A percentile compares a stretch with the other conserved stretches of the same genome.
These are phyloP conservation scores for Microstegium vimineum DNA, from an alignment of 176 grass and related monocot genomes.

Conservation along the genomic window DNA sequence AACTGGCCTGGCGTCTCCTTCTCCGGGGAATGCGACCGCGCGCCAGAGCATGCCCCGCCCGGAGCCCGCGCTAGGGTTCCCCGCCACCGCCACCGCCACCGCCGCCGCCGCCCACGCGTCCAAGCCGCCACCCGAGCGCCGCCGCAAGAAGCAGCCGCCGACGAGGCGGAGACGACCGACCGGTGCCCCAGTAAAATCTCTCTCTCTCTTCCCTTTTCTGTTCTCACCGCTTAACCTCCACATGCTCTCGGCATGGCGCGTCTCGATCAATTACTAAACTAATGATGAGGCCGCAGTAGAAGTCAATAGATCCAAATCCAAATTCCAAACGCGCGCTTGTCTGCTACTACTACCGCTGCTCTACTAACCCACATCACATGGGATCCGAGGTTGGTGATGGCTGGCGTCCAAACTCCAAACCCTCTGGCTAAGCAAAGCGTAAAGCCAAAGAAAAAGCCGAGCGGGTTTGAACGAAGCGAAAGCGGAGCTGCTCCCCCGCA, in stretches of 20 bases:
- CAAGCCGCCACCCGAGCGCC: conserved; percentile 8
- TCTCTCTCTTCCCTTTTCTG: too few species aligned
- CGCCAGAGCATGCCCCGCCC: conserved; percentile 46
- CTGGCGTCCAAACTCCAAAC: neutral
- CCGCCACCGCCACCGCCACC: neutral
- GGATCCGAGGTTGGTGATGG: conserved; percentile 25
- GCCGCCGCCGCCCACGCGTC: neutral
- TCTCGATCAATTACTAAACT: conserved; percentile 11
- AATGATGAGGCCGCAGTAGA: neutral
- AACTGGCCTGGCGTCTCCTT: neutral
- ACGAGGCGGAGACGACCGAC: conserved; percentile 26
- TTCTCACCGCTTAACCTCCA: neutral
- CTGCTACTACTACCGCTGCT: neutral
- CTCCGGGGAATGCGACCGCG: conserved; percentile 53
- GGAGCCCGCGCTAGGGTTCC: conserved; percentile 51
- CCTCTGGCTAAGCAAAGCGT: conserved; percentile 23
- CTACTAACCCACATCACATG: conserved; percentile 6
- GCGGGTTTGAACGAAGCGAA: conserved; percentile 25
- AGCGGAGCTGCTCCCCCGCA: neutral
- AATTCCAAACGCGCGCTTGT: conserved; percentile 4
- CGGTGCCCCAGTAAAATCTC: conserved; percentile 20
- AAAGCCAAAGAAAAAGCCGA: conserved; percentile 18
- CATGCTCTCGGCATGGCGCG: neutral
- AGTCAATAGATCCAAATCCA: conserved; percentile 51
- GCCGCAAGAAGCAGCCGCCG: conserved; percentile 42